Evolutionary conservation across 371 early-diverging fungal genomes (phyloP).

Genomic region (Umbelopsis sp.): DNA sequence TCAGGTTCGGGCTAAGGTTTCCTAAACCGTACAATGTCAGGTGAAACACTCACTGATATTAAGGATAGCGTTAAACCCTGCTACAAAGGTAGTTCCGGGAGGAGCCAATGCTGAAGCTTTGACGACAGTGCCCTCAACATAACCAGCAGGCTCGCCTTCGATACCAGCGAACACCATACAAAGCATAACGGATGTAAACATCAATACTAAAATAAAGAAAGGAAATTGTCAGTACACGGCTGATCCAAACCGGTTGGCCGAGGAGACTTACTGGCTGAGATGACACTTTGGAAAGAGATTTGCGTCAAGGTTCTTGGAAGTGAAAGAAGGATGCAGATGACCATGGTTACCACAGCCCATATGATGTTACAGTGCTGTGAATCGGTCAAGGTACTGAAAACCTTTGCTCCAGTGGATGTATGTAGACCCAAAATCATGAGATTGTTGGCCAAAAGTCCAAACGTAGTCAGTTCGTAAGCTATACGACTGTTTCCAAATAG

Average conservation of each 20-base stretch:
- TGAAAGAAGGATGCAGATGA: background rate
- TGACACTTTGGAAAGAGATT: conserved; percentile 5
- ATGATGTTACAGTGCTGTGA: conserved; percentile 11
- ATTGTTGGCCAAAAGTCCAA: conserved; percentile 14
- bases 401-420: conserved; percentile 9
- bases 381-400: conserved; percentile 1
- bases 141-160: conserved; percentile 1
- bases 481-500: conserved; percentile 15
- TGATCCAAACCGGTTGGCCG: too few relatives aligned
- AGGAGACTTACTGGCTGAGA: conserved; percentile 16
- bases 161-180: conserved; percentile 9
- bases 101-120: conserved; percentile 2
- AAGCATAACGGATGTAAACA: conserved; percentile 17
- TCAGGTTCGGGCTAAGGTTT: background rate
- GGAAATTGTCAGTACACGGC: background rate
- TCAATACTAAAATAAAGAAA: background rate
- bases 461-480: conserved; percentile 9
- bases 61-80: conserved; percentile 5
- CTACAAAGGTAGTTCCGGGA: conserved; percentile 9
- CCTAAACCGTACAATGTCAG: too few relatives aligned
- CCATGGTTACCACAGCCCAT: conserved; percentile 11
- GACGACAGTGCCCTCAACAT: conserved; percentile 2
- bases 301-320: conserved; percentile 10
- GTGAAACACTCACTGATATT: conserved; percentile 7
- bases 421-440: conserved; percentile 15